Evolutionary conservation across 192 early-diverging fungal genomes (phyloP).

Genomic region (Coemansia nantahalensis): DNA sequence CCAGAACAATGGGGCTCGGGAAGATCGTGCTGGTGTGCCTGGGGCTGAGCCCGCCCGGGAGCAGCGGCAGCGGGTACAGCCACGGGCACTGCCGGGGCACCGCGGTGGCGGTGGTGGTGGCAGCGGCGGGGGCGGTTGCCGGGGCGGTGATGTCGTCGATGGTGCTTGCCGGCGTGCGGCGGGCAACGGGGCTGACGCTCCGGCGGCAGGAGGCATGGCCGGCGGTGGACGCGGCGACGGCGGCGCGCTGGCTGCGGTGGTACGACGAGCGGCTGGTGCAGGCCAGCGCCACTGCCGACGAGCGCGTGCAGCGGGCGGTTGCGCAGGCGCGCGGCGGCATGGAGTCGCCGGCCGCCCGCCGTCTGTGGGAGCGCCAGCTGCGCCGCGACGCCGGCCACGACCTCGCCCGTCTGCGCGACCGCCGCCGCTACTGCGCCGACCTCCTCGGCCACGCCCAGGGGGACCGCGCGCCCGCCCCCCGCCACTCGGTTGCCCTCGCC

Average conservation of each 20-base stretch:
- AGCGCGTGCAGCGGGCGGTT: constrained; percentile 4
- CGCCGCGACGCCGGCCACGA: constrained; percentile 23
- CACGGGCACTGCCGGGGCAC: too few relatives aligned
- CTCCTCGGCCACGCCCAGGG: constrained; percentile 4
- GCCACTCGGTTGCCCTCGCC: too few relatives aligned
- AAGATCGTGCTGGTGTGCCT: constrained; percentile 2
- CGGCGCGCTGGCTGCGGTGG: constrained; percentile 22
- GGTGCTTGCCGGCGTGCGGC: constrained; percentile 32
- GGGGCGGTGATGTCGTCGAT: constrained; percentile 10
- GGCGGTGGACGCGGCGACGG: constrained; percentile 8
- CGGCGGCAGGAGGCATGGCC: constrained; percentile 13
- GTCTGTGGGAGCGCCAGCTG: constrained; percentile 34
- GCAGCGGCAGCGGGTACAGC: too few relatives aligned
- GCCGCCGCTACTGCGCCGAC: constrained; percentile 6
- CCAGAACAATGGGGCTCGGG: constrained; percentile 7
- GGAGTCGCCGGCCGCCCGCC: constrained; percentile 10
- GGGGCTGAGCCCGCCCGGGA: constrained; percentile 6
- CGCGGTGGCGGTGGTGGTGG: constrained; percentile 1
- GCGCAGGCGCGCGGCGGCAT: constrained; percentile 9
- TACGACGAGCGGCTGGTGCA: constrained; percentile 27
- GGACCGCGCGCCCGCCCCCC: too few relatives aligned
- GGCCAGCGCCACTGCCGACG: constrained; percentile 20
- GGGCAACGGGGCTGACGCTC: constrained; percentile 37
- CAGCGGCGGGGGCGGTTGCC: not conserved
- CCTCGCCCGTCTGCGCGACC: constrained; percentile 15